Evolutionary conservation across 345 rosid genomes (phyloP).

Genomic region (Hibiscus tridactylites): DNA sequence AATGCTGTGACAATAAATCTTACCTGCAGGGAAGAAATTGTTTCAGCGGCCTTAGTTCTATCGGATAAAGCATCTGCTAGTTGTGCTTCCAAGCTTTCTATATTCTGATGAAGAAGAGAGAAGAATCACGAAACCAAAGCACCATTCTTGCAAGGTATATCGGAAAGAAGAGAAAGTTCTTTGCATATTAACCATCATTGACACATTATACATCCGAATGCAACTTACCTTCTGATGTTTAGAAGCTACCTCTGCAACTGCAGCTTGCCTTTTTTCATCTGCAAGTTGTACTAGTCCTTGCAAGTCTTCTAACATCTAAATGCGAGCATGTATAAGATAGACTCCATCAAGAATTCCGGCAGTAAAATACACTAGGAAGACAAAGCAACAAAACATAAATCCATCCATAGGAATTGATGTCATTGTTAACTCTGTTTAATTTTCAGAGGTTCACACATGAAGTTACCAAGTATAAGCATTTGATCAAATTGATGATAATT

Average conservation of each 20-base stretch:
- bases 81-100: slow-evolving; percentile 77
- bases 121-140: slow-evolving; percentile 14
- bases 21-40: slow-evolving; percentile 78
- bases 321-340: slow-evolving; percentile 22
- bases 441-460: neutral
- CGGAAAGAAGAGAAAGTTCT: neutral
- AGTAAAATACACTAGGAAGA: neutral
- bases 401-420: neutral
- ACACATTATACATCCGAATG: slow-evolving; percentile 4
- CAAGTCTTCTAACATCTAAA: slow-evolving; percentile 79
- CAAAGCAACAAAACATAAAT: neutral
- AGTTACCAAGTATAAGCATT: neutral
- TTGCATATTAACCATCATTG: neutral
- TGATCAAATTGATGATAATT: neutral
- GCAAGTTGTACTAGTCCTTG: slow-evolving; percentile 62
- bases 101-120: slow-evolving; percentile 37
- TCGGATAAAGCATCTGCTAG: slow-evolving; percentile 77
- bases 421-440: neutral
- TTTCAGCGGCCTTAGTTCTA: slow-evolving; percentile 74
- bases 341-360: neutral
- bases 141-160: slow-evolving; percentile 7
- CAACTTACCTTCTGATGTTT: slow-evolving; percentile 78
- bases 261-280: slow-evolving; percentile 76
- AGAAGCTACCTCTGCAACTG: slow-evolving; percentile 55
- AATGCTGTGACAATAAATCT: slow-evolving; percentile 16